A percentile compares a stretch with the other conserved stretches of the same genome.
These are phyloP conservation scores for Trypanosoma congolense DNA, from an alignment of 208 protist genomes.

Conservation along the genomic window DNA sequence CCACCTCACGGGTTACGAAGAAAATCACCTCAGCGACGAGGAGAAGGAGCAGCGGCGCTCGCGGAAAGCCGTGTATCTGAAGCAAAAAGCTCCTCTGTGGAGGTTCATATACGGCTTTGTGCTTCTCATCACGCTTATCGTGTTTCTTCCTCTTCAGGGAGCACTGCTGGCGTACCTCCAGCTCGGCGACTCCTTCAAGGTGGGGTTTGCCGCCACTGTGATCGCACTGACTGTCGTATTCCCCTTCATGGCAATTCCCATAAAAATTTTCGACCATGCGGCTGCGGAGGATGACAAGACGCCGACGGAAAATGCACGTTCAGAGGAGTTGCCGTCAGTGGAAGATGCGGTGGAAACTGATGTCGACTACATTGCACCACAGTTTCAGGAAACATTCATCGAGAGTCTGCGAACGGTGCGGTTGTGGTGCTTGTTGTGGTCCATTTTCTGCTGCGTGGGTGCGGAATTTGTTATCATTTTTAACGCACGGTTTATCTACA, in stretches of 20 bases:
- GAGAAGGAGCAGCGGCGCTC: constrained; percentile 25
- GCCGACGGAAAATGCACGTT: background rate
- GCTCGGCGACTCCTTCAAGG: constrained; percentile 20
- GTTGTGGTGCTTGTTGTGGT: constrained; percentile 21
- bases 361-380: constrained; percentile 16
- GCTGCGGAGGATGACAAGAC: background rate
- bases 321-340: background rate
- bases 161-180: constrained; percentile 33
- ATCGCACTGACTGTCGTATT: constrained; percentile 3
- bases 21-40: constrained; percentile 30
- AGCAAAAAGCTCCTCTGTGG: constrained; percentile 17
- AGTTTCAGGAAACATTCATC: constrained; percentile 18
- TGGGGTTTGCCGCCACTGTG: constrained; percentile 8
- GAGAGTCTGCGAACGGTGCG: constrained; percentile 18
- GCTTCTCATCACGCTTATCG: constrained; percentile 17
- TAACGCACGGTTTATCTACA: constrained; percentile 17
- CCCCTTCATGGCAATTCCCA: background rate
- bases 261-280: background rate
- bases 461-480: constrained; percentile 19
- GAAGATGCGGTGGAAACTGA: constrained; percentile 1
- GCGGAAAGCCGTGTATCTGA: constrained; percentile 29
- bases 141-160: constrained; percentile 32
- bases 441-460: constrained; percentile 21
- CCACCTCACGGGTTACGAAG: constrained; percentile 58
- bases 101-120: constrained; percentile 21